Percentiles rank a stretch among this genome's conserved stretches.
phyloP scores from a whole-genome alignment of 768 basidiomycete species.

The Gymnopilus dilepis region DNA sequence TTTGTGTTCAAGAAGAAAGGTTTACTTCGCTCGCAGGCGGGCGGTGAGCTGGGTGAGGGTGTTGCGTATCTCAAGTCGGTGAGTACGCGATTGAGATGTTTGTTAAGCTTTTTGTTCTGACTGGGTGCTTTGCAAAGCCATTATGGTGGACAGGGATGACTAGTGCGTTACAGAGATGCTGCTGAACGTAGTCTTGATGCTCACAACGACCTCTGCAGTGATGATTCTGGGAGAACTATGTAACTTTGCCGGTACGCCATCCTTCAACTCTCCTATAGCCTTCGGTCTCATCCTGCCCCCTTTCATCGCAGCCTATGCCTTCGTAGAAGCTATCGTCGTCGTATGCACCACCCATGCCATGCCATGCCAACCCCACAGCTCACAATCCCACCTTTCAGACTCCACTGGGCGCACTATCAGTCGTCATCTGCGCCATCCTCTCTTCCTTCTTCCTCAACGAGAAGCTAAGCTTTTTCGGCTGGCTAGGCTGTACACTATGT shows the following conservation, averaged over 20 bases:
- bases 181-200: not conserved
- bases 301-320: conserved; percentile 71
- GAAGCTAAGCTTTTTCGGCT: conserved; percentile 93
- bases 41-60: conserved; percentile 80
- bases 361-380: not conserved
- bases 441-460: conserved; percentile 95
- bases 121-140: conserved; percentile 45
- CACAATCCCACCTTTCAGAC: conserved; percentile 53
- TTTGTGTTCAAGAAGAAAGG: conserved; percentile 99
- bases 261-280: conserved; percentile 28
- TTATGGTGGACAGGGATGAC: conserved; percentile 97
- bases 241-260: conserved; percentile 76
- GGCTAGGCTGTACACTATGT: conserved; percentile 92
- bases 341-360: conserved; percentile 46
- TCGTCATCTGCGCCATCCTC: conserved; percentile 92
- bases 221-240: conserved; percentile 93
- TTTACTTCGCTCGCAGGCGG: conserved; percentile 79
- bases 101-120: conserved; percentile 12
- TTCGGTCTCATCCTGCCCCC: conserved; percentile 21
- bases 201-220: conserved; percentile 48
- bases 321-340: conserved; percentile 92
- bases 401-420: conserved; percentile 94
- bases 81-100: conserved; percentile 35
- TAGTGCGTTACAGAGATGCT: conserved; percentile 50
- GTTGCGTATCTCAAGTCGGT: conserved; percentile 96